Evolutionary conservation across 2,329 filamentous ascomycete species (phyloP), one percentile per base, ranked within the genome.

Genomic region (Cladobotryum protrusum): DNA sequence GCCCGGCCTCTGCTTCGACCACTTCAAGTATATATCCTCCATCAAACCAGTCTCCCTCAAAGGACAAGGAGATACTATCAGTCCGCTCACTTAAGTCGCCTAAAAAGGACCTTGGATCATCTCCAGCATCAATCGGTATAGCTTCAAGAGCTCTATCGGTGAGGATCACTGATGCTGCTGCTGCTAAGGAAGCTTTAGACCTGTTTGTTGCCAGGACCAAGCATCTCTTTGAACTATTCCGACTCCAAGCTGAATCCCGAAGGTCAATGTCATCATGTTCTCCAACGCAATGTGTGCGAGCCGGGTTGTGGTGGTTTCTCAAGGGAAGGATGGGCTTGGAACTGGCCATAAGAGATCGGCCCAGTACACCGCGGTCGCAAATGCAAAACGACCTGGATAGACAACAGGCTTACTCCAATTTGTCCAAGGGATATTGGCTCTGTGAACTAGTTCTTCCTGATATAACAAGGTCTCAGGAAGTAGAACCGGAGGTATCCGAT

Each of bases 351-450:
- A 78, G 88, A 53, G 83, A 81, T 47, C 77, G 81, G 6, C 77
- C 83, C 29, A 63, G 46, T 35, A 60, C 66, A 6, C 72, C 77
- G 4, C 76, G 82, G 53, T 72, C 68, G 8, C 72, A 81, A 56
- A 72, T 76, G 62, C 70, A 77, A 59, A 77, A 73, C 55, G 73
- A 81, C 55, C 71, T 78, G 55, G 66, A 79, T 54, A 73, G 78
- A 56, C 83, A 87, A 51, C 91, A 96, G 67, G 85, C 89, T 1
- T 90, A 95, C 59, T 79, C 92, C 1, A 89, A 96, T 65, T 73
- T 96, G 45, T 85, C 88, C 19, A 96, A 96, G 65, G 78, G 84
- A 0, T 86, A 88, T 65, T 96, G 91, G 90, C 81, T 96, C n/a
- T 76, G 70, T 19, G 75, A 80, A 45, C 69, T 78, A 45, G 68